Evolutionary conservation across 805 yeast genomes (phyloP).

Genomic region (Zygosaccharomyces kombuchaensis): DNA sequence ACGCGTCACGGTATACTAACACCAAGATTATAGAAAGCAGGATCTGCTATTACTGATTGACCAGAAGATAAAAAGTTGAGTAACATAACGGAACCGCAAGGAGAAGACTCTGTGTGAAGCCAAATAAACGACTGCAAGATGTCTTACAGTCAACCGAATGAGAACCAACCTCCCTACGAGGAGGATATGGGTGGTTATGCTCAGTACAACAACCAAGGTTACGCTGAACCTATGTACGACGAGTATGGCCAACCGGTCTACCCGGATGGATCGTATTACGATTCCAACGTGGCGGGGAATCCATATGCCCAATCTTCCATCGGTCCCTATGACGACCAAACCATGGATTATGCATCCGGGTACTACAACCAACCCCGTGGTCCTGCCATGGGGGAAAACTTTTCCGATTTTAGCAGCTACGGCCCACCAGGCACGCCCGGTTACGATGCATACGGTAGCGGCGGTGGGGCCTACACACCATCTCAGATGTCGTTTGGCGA

Average conservation of each 20-base stretch:
- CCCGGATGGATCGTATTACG: constrained; percentile 37
- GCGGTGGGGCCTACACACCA: constrained; percentile 71
- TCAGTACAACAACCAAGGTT: constrained; percentile 22
- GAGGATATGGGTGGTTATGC: constrained; percentile 24
- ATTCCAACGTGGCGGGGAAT: constrained; percentile 33
- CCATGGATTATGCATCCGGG: constrained; percentile 38
- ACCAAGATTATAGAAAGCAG: background rate
- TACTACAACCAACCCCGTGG: constrained; percentile 53
- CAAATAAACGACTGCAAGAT: constrained; percentile 11
- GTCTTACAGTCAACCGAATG: constrained; percentile 29
- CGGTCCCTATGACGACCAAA: constrained; percentile 39
- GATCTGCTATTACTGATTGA: background rate
- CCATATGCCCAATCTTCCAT: constrained; percentile 28
- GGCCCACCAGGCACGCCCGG: constrained; percentile 54
- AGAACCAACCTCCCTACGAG: constrained; percentile 30
- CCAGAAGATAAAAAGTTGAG: no score
- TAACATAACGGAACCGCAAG: no score
- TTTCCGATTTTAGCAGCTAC: constrained; percentile 64
- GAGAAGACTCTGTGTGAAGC: no score
- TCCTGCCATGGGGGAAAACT: constrained; percentile 53
- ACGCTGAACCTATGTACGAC: constrained; percentile 27
- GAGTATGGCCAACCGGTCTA: constrained; percentile 43
- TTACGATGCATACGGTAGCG: constrained; percentile 51
- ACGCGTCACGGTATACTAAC: background rate
- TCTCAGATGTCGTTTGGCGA: constrained; percentile 83